Evolutionary conservation across 164 flowering plant species (phyloP), one percentile per base, ranked within the genome.

Genomic region (Vitis riparia): DNA sequence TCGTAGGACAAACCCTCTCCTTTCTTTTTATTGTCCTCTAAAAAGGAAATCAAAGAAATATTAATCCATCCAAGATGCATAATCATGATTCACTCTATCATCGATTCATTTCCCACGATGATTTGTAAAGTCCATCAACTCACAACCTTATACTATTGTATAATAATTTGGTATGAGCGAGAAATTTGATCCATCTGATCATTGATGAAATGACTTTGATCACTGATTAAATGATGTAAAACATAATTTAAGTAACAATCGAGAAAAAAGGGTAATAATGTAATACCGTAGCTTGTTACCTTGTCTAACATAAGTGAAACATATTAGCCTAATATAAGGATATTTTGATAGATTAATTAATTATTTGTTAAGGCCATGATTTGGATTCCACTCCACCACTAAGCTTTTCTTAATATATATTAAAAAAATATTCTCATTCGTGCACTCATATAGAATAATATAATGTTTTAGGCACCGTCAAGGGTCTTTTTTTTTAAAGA

Each of bases 351-450:
- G 11, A 9, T 23, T 16, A 69, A 59, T 52, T 63, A 51, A 65
- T 52, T 48, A 59, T 52, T 17, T 49, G 5, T 44, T 58, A 14
- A 60, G 37, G 8, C 9, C 12, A 69, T 75, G 68, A 62, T 66
- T 70, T 75, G 73, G 74, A 70, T 66, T 71, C 74, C 71, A 56
- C 65, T 64, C 68, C 68, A 55, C 74, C 68, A 70, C 77, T 55
- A 69, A 52, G 52, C 70, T 70, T 69, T 69, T 58, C 61, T 68
- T 74, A 73, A 57, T 68, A 0, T 62, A 16, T 57, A 52, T 59
- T 64, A 37, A 44, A 73, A 68, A 51, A 47, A 27, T 73, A 73
- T 73, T 57, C 68, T 32, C 65, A 19, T 58, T 64, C 76, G 68
- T 68, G 64, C 59, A 50, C 59, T 55, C 27, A 19, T 47, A 47